Evolutionary conservation across 495 filamentous ascomycete genomes (phyloP).

Genomic region (Tuber umbilicatum): DNA sequence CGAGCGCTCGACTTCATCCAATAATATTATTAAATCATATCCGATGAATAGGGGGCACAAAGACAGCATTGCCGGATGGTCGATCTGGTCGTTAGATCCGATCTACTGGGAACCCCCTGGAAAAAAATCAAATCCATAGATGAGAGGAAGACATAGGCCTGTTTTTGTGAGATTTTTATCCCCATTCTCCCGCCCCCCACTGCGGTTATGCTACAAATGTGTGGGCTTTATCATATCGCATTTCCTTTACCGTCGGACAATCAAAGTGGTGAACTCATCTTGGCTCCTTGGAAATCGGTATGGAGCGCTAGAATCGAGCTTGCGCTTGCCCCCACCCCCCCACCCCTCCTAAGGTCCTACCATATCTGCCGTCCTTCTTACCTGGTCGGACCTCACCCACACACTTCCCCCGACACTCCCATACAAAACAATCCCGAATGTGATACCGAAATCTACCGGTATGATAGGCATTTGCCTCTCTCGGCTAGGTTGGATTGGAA

Average conservation of each 20-base stretch:
- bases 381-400: background rate
- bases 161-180: background rate
- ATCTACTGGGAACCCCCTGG: background rate
- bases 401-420: background rate
- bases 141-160: background rate
- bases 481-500: background rate
- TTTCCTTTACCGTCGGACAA: background rate
- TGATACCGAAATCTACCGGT: background rate
- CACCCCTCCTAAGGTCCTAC: background rate
- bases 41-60: background rate
- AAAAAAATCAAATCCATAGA: background rate
- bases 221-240: background rate
- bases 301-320: background rate
- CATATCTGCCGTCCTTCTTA: background rate
- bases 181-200: background rate
- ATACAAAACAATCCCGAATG: background rate
- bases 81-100: conserved; percentile 2
- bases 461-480: background rate
- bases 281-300: background rate
- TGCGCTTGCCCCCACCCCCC: background rate
- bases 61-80: background rate
- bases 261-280: conserved; percentile 1
- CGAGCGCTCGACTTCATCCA: background rate
- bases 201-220: background rate
- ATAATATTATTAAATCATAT: background rate